These are phyloP conservation scores for Colletotrichum phormii DNA, from an alignment of 2,329 filamentous ascomycete species.

Conservation along the genomic window DNA sequence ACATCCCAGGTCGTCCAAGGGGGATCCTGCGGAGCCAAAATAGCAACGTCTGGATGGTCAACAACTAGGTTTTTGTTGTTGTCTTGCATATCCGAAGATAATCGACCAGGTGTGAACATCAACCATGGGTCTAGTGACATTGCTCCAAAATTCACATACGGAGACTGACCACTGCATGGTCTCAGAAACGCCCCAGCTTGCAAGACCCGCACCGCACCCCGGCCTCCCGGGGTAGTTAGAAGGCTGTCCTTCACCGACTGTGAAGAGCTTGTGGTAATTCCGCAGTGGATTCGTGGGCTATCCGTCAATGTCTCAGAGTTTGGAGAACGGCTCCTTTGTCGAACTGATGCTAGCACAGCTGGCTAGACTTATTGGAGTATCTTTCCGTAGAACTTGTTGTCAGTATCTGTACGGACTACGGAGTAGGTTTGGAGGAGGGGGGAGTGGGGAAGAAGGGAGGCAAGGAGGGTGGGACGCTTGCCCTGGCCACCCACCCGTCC, in stretches of 20 bases:
- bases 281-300: constrained; percentile 15
- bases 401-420: background rate
- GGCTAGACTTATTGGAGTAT: constrained; percentile 4
- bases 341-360: constrained; percentile 11
- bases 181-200: background rate
- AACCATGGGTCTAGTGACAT: background rate
- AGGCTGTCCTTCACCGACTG: constrained; percentile 11
- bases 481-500: constrained; percentile 1
- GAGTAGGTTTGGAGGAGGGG: background rate
- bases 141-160: background rate
- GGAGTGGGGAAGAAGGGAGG: background rate
- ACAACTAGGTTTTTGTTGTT: background rate
- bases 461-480: constrained; percentile 10
- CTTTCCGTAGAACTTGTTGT: background rate
- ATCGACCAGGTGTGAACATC: background rate
- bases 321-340: constrained; percentile 5
- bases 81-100: background rate
- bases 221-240: constrained; percentile 7
- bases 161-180: background rate
- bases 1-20: background rate
- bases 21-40: constrained; percentile 2
- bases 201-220: constrained; percentile 15
- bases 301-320: constrained; percentile 29
- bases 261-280: constrained; percentile 1
- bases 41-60: constrained; percentile 6